Evolutionary conservation across 2,329 filamentous ascomycete species (phyloP).

Genomic region (Blastomyces parvus): DNA sequence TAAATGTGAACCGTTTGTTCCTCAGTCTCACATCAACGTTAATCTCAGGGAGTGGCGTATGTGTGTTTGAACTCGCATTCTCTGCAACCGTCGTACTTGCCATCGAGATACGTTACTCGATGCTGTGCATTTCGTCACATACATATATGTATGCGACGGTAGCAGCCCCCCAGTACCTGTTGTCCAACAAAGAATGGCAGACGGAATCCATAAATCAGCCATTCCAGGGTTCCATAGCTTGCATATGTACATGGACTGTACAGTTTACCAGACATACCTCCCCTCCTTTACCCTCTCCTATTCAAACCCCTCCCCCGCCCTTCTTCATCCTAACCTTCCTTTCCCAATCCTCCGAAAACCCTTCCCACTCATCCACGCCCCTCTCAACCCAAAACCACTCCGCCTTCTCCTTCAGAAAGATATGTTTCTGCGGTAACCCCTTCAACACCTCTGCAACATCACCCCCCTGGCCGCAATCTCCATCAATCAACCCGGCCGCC

Average conservation of each 20-base stretch:
- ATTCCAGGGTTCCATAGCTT: background rate
- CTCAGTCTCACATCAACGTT: background rate
- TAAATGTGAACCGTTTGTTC: background rate
- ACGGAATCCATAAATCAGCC: background rate
- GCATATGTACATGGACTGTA: no score
- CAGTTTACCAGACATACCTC: no score
- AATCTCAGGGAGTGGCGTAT: background rate
- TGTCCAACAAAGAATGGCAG: background rate
- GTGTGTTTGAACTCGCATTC: background rate
- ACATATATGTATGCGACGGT: background rate
- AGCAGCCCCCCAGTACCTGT: background rate
- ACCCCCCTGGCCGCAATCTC: background rate
- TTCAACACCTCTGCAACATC: background rate
- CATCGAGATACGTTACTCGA: background rate
- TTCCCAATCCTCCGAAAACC: constrained; percentile 10
- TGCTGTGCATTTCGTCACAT: background rate
- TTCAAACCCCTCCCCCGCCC: background rate
- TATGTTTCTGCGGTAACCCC: background rate
- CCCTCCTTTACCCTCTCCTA: background rate
- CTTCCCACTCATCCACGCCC: constrained; percentile 14
- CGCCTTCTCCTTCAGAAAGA: constrained; percentile 18
- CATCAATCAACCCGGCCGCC: background rate
- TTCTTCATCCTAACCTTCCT: background rate
- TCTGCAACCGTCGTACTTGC: background rate
- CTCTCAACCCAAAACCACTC: constrained; percentile 20